phyloP scores from a whole-genome alignment of 768 basidiomycete genomes.

The Kwoniella sp. region DNA sequence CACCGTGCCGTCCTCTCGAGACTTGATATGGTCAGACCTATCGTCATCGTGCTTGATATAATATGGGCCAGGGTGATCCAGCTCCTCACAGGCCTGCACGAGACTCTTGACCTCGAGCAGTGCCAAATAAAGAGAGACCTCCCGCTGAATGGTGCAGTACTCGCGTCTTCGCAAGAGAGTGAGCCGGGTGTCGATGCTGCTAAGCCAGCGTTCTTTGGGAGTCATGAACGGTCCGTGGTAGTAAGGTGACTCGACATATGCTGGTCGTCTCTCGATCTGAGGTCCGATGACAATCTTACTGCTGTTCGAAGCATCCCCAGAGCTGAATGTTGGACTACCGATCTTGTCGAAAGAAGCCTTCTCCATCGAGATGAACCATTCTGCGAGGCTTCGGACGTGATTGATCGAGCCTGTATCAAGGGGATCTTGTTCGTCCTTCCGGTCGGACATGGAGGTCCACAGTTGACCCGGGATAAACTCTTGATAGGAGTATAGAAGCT shows the following conservation, averaged over 20 bases:
- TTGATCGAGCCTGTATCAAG: too few species aligned
- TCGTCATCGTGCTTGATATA: constrained; percentile 39
- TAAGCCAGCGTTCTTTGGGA: constrained; percentile 2
- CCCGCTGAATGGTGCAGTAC: neutral
- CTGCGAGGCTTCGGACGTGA: neutral
- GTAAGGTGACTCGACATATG: neutral
- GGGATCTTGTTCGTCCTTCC: neutral
- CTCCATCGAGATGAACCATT: neutral
- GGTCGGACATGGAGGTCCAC: neutral
- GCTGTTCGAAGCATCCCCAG: too few species aligned
- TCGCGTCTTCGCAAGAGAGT: neutral
- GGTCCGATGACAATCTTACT: constrained; percentile 9
- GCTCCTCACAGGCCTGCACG: neutral
- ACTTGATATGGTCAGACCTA: constrained; percentile 42
- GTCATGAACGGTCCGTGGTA: constrained; percentile 21
- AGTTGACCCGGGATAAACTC: neutral
- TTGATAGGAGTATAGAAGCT: constrained; percentile 10
- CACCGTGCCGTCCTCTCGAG: constrained; percentile 37
- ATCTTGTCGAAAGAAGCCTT: neutral
- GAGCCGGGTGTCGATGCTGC: constrained; percentile 3
- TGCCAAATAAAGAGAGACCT: neutral
- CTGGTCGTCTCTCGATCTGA: neutral
- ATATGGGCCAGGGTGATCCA: constrained; percentile 15
- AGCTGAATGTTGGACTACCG: neutral
- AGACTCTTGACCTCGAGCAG: neutral